Percentiles rank a stretch among this genome's conserved stretches.
phyloP scores from a whole-genome alignment of 495 filamentous ascomycete genomes.

The Aspergillus hancockii region DNA sequence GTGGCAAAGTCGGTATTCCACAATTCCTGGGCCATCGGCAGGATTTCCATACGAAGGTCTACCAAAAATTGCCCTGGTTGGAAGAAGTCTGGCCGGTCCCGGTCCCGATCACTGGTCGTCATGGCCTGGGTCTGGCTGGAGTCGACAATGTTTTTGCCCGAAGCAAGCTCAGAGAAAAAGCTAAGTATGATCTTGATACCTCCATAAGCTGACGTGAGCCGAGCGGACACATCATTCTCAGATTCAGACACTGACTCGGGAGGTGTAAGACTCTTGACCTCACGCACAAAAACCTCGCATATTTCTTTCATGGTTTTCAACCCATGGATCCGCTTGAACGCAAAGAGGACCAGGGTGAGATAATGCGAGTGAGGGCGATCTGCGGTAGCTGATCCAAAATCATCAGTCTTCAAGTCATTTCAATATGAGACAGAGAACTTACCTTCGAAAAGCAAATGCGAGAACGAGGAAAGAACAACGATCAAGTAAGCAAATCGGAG shows the following conservation, averaged over 20 bases:
- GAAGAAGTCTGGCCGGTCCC: slow-evolving; percentile 65
- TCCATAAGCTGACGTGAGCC: slow-evolving; percentile 57
- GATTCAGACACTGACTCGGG: slow-evolving; percentile 34
- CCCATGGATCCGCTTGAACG: slow-evolving; percentile 81
- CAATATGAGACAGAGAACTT: slow-evolving; percentile 16
- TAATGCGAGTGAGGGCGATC: slow-evolving; percentile 65
- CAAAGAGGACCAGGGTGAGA: slow-evolving; percentile 76
- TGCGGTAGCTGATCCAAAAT: slow-evolving; percentile 34
- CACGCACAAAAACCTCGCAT: slow-evolving; percentile 69
- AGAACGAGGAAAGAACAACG: slow-evolving; percentile 72
- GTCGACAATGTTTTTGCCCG: slow-evolving; percentile 76
- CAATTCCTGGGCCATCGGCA: slow-evolving; percentile 75
- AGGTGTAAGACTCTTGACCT: slow-evolving; percentile 57
- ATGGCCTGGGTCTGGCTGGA: slow-evolving; percentile 67
- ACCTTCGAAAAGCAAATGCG: slow-evolving; percentile 77
- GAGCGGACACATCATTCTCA: slow-evolving; percentile 47
- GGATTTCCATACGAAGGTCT: slow-evolving; percentile 77
- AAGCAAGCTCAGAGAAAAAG: slow-evolving; percentile 74
- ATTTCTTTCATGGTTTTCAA: slow-evolving; percentile 72
- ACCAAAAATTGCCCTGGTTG: slow-evolving; percentile 78
- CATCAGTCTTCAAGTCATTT: background rate
- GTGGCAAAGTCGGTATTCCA: slow-evolving; percentile 77
- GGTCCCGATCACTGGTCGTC: slow-evolving; percentile 55
- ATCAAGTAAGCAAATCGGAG: slow-evolving; percentile 75
- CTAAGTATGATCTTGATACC: slow-evolving; percentile 84